Conservation (phyloP, 2,329 filamentous ascomycete genomes). For the Aphanoascus verrucosus region DNA sequence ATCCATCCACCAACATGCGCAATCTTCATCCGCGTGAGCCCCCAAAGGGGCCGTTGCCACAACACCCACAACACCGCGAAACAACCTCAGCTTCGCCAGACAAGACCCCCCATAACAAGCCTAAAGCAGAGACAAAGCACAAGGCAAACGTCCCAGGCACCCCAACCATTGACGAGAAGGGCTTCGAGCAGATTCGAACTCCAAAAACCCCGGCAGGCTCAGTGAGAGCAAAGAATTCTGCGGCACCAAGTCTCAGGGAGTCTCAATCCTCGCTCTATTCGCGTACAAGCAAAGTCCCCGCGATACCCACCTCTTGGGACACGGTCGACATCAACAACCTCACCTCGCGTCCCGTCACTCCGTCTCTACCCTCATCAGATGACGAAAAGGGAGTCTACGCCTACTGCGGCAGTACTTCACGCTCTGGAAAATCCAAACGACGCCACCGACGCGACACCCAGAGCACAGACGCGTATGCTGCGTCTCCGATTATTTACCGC, state of each 20-base stretch:
- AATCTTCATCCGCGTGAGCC: conserved; percentile 13
- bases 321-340: not conserved
- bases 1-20: conserved; percentile 1
- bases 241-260: not conserved
- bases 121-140: not conserved
- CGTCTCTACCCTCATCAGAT: conserved; percentile 32
- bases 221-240: not conserved
- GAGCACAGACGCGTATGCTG: not conserved
- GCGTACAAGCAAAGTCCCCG: not conserved
- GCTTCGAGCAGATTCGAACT: not conserved
- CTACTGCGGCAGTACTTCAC: conserved; percentile 2
- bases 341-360: conserved; percentile 22
- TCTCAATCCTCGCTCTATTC: conserved; percentile 3
- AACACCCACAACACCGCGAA: conserved; percentile 14
- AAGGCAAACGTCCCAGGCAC: not conserved
- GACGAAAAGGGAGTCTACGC: conserved; percentile 27
- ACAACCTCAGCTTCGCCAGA: not conserved
- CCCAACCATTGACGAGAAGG: not conserved
- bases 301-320: not conserved
- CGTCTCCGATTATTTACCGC: not conserved
- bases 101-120: not conserved
- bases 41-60: conserved; percentile 18
- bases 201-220: not conserved
- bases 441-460: not conserved
- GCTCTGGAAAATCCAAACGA: conserved; percentile 2